These are phyloP conservation scores for Microcos paniculata DNA, from an alignment of 345 rosid species.

Conservation along the genomic window DNA sequence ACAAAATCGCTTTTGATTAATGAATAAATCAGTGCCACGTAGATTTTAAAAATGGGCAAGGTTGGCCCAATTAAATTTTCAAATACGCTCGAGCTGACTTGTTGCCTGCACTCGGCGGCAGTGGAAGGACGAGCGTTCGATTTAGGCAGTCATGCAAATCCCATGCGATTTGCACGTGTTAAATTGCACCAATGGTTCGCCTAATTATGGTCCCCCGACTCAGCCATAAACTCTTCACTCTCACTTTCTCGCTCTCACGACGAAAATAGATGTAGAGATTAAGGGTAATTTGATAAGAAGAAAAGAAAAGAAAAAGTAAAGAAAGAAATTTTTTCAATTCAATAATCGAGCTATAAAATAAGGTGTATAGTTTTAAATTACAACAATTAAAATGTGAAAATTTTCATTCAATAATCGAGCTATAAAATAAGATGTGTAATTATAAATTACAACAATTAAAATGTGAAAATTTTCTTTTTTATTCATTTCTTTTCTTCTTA, in stretches of 20 bases:
- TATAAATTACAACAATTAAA: no score
- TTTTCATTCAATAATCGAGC: no score
- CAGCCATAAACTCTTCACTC: neutral
- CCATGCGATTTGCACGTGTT: neutral
- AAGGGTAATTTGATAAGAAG: no score
- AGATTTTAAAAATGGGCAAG: neutral
- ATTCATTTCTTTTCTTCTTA: no score
- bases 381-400: no score
- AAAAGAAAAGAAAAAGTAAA: no score
- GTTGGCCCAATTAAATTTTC: neutral
- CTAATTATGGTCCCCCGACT: neutral
- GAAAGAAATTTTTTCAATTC: no score
- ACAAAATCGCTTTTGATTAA: neutral
- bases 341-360: no score
- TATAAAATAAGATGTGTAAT: no score
- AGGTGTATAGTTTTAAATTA: no score
- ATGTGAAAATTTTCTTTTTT: no score
- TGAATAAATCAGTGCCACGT: no score
- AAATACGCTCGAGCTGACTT: neutral
- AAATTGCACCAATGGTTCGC: neutral
- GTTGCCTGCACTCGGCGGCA: neutral
- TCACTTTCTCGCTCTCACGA: slow-evolving; percentile 1
- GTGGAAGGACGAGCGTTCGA: neutral
- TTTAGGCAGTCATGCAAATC: slow-evolving; percentile 2
- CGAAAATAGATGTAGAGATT: slow-evolving; percentile 22